A percentile compares a stretch with the other conserved stretches of the same genome.
Evolutionary conservation across 306 rosid genomes (phyloP).

Genomic region (Begonia peltatifolia): DNA sequence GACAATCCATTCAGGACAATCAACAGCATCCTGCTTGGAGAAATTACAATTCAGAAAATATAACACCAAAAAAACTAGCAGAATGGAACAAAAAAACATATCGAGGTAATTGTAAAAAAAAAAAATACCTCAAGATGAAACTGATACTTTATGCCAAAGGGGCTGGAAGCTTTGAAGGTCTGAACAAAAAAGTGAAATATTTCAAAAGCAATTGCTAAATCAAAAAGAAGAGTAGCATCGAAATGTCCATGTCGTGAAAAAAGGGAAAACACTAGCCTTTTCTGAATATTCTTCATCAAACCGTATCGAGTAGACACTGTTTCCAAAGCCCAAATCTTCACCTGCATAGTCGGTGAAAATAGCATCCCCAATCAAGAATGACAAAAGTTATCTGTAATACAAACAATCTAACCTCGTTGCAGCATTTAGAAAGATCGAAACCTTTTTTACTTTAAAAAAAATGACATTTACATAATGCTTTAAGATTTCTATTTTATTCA

Average conservation of each 20-base stretch:
- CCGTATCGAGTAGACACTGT: slow-evolving; percentile 72
- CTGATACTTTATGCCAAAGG: slow-evolving; percentile 84
- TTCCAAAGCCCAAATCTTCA: slow-evolving; percentile 75
- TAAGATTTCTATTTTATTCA: too few species aligned
- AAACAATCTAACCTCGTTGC: too few species aligned
- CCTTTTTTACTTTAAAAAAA: too few species aligned
- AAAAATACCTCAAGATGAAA: slow-evolving; percentile 93
- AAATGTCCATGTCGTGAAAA: too few species aligned
- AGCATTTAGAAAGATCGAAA: too few species aligned
- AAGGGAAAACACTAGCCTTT: slow-evolving; percentile 20
- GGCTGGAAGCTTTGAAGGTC: slow-evolving; percentile 79
- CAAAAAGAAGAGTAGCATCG: too few species aligned
- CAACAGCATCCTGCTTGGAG: slow-evolving; percentile 81
- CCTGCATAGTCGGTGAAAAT: slow-evolving; percentile 46
- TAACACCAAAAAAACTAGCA: background rate
- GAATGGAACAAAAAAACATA: background rate
- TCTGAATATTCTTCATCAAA: slow-evolving; percentile 79
- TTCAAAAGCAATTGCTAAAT: too few species aligned
- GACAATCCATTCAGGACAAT: slow-evolving; percentile 94
- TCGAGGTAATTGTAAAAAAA: slow-evolving; percentile 51
- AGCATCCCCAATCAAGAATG: slow-evolving; percentile 17
- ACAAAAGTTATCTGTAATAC: too few species aligned
- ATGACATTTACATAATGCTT: too few species aligned
- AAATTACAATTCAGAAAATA: background rate
- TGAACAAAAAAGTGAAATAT: slow-evolving; percentile 20